A percentile compares a stretch with the other conserved stretches of the same genome.
Evolutionary conservation across 441 rosid genomes (phyloP).

Genomic region (Breynia disticha): DNA sequence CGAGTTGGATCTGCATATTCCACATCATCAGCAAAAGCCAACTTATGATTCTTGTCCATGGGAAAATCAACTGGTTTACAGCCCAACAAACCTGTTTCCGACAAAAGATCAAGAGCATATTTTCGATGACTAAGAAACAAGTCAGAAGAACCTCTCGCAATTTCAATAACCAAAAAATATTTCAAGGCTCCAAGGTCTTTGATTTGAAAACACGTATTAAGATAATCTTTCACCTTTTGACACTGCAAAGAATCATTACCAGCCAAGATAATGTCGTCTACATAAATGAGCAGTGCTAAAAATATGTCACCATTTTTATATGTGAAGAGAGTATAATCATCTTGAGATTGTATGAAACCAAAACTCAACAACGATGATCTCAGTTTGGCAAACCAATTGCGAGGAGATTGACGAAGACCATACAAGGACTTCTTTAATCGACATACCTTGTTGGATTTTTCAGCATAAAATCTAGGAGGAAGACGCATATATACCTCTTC

Average conservation of each 20-base stretch:
- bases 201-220: not conserved
- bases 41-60: not conserved
- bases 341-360: not conserved
- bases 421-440: not conserved
- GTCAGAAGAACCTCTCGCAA: not conserved
- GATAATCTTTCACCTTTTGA: not conserved
- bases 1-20: not conserved
- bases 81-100: not conserved
- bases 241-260: not conserved
- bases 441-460: not conserved
- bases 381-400: slow-evolving; percentile 1
- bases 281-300: not conserved
- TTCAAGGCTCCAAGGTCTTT: not conserved
- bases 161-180: not conserved
- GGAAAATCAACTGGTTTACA: not conserved
- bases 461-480: not conserved
- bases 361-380: not conserved
- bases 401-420: not conserved
- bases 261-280: slow-evolving; percentile 1
- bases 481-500: slow-evolving; percentile 8
- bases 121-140: not conserved
- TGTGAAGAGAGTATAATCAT: not conserved
- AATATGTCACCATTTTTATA: not conserved
- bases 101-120: not conserved
- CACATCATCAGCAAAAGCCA: no score